Base-by-base conservation (phyloP, 2,329 filamentous ascomycete species). In the Xylaria arbuscula region DNA sequence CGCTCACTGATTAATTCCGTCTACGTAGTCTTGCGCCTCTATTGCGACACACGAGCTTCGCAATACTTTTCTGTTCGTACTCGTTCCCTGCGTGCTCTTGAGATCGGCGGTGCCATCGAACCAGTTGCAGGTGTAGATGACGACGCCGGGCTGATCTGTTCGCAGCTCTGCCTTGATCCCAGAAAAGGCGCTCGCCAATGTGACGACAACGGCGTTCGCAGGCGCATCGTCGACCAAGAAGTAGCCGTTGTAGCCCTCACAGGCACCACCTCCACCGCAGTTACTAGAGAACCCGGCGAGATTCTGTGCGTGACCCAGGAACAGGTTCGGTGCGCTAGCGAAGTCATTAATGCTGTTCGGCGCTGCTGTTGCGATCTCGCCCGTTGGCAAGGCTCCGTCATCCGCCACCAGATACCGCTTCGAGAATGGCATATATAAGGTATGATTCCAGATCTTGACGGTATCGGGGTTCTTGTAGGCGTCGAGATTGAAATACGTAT, bases 1-100 rank as follows among this genome's bases (percentile, higher is more conserved):
- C 24, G 57, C 83, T 78, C 75, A 84, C 83, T 92, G 86, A 78
- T 93, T 94, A 79, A 94, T 92, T 2, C 87, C 91, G 77, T 93
- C 91, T 68, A 92, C 92, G 83, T 89, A 94, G 76, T 92, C 91
- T 78, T 93, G 88, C 2, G 92, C 89, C 80, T 94, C 92, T 76
- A 94, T 88, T 38, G 93, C 92, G 7, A 93, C 78, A 76, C 91
- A 94, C 22, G 89, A 91, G 75, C 90, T 90, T 77, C 91, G 78
- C 64, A 82, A 81, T 8, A 88, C 84, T 70, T 78, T 82, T 51
- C 75, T 79, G n/a, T 79, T 76, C 2, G 74, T 77, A 24, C 72
- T 75, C 48, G 86, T 81, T 15, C 88, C 88, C 80, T 91, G 89
- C 0, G 86, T 88, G 53, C 82, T 83, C 81, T 90, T 90, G 64